Evolutionary conservation across 805 yeast species (phyloP), one percentile per base, ranked within the genome.

Genomic region (Cyberlindnera euphorbiiphila): DNA sequence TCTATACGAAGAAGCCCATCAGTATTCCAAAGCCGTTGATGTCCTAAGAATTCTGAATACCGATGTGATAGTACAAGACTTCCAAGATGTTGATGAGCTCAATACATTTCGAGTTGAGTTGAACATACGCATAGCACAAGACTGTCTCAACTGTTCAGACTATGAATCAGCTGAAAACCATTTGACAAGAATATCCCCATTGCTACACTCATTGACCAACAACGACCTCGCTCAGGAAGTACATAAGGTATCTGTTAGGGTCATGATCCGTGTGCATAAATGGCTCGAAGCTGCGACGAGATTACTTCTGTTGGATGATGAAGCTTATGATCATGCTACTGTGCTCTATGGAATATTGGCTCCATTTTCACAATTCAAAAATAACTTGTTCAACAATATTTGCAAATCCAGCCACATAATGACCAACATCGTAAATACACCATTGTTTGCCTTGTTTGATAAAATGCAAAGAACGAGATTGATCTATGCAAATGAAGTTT

Each of bases 271-370:
- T n/a, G 13, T 48, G 8, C 39, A 42, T 5, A 49, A 45, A 32
- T 51, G 53, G 53, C 25, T 46, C 4, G 56, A 51, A 12, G 54
- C 51, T 4, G 29, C 51, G 5, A 43, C 52, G 5, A 42, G 46
- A 33, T 34, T 47, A 9, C 17, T 45, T 4, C 20, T 32, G 1
- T 27, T 48, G 4, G 37, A 48, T 21, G 47, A 47, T 22, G 42
- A 36, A 16, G 4, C 22, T 1, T 42, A 37, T 15, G 49, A 45
- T 28, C 14, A 23, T 15, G 22, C 30, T 11, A 25, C 42, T 5
- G 46, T 50, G 6, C 28, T 45, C 11, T 47, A 44, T 23, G 35
- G 47, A 4, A 31, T 49, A 1, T 17, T 51, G 18, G 39, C 46
- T 9, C 42, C 46, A 12, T 30, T 20, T 10, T 36, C 47, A 4